Base-by-base conservation (phyloP, 2,329 filamentous ascomycete species). In the Stagonosporopsis chrysanthemi region DNA sequence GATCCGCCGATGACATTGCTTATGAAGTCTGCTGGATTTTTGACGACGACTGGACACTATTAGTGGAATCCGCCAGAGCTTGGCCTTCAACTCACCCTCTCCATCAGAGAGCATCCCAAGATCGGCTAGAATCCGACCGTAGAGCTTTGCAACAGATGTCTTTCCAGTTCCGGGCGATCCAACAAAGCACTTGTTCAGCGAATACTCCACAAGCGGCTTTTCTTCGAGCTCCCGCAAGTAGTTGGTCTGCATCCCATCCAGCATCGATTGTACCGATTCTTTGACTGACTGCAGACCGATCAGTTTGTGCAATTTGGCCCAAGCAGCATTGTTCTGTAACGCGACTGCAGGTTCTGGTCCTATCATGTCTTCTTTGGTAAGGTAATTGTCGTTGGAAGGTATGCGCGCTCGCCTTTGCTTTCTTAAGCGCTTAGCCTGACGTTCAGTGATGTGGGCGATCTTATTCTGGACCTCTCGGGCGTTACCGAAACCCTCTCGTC, bases 151-250 rank as follows among this genome's bases (percentile, higher is more conserved):
- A 0, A 93, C 86, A 0, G 88, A 88, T 0, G 90, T 92, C 65
- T 92, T 93, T 0, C 90, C 90, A 0, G 90, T 93, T 0, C 90
- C 90, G 0, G 90, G 90, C 1, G 81, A 84, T 0, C 90, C 90
- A 0, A 92, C 69, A 52, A 93, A 91, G 1, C 91, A 84, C 7
- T 82, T 80, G 69, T 92, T 92, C 0, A 92, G 78, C 0, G 82
- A 85, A 48, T 86, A 86, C 50, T 87, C 76, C 0, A 92, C 76
- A 0, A 81, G 70, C 0, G 82, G 80, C 67, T 88, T 77, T 63
- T 91, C 89, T 0, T 78, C 64, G 0, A 92, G 74, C 66, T 92
- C 90, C 0, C 88, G 79, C 4, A 82, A 63, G 56, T 90, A 92
- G 67, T 92, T 92, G 2, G 79, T 78, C 51, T 83, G 76, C 15